These are phyloP conservation scores for Penicillium sp. DNA, from an alignment of 2,329 filamentous ascomycete genomes.

Conservation along the genomic window DNA sequence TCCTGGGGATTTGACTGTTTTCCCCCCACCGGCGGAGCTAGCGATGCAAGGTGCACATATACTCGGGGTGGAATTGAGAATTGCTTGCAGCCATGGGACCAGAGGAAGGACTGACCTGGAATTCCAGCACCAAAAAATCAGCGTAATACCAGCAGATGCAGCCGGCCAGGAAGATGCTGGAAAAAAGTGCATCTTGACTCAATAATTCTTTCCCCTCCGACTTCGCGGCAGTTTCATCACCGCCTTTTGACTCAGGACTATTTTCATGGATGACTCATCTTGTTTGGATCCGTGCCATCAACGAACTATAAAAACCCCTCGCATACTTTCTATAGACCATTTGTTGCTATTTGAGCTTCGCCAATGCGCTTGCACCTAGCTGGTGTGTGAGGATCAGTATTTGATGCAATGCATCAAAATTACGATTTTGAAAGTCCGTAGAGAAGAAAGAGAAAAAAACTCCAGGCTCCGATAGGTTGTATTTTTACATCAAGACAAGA, in stretches of 20 bases:
- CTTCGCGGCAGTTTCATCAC: conserved; percentile 20
- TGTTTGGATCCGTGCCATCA: background rate
- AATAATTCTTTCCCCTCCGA: conserved; percentile 19
- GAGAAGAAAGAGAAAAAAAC: background rate
- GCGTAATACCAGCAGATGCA: conserved; percentile 10
- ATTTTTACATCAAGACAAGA: conserved; percentile 9
- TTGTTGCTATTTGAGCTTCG: no score
- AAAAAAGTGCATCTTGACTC: conserved; percentile 9
- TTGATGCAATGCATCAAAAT: no score
- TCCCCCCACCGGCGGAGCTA: conserved; percentile 15
- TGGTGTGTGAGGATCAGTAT: no score
- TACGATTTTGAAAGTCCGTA: no score
- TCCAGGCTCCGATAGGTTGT: background rate
- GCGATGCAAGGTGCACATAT: conserved; percentile 14
- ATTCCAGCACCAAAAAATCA: conserved; percentile 8
- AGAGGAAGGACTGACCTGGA: conserved; percentile 11
- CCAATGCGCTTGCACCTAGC: no score
- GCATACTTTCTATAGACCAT: no score
- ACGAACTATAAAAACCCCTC: background rate
- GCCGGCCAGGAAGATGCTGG: conserved; percentile 14
- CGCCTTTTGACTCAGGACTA: conserved; percentile 18
- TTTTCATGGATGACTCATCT: background rate
- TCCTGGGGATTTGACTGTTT: conserved; percentile 7
- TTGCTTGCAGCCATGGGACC: background rate
- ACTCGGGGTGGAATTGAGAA: conserved; percentile 5